Evolutionary conservation across 1,284 basidiomycete species (phyloP), one percentile per base, ranked within the genome.

Genomic region (Tilletia caries): DNA sequence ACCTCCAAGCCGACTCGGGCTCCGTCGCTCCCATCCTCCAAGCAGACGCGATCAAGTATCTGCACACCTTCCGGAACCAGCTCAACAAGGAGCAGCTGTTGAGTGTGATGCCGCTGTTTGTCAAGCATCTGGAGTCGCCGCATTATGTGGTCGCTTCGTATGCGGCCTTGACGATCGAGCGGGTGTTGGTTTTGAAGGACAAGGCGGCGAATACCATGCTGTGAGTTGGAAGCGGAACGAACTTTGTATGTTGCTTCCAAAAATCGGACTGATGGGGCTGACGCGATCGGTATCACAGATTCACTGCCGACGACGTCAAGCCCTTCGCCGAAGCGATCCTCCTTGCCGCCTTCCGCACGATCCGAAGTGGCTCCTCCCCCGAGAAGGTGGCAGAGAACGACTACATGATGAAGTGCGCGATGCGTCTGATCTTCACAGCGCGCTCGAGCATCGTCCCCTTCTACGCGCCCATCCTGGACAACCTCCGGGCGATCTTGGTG

Each of bases 321-420:
- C 91, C 92, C 1, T 89, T 91, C 75, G 91, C 93, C 2, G 87
- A 89, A 27, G 86, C 87, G 62, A 87, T 97, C 70, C 84, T 98
- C 46, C 87, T 90, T 79, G 90, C 90, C 2, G 85, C 97, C 2
- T 88, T 98, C 75, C 84, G 85, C 52, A 93, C 92, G 82, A 91
- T 98, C 67, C 91, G 94, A 82, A 85, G 86, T 48, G 91, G 90
- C n/a, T 87, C 87, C 0, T 91, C 92, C 0, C 90, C 95, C 0
- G 92, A 97, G 82, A 96, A 96, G 86, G 88, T 97, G 33, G 93
- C 96, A 0, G 95, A 98, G 83, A 99, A 99, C 80, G 95, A 98
- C 83, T 92, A 96, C 84, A 86, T 98, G 67, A 98, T 98, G 93
- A 95, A 93, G 86, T 96, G 95, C 93, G 89, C 89, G 27, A 95